Evolutionary conservation across 2,329 filamentous ascomycete genomes (phyloP).

Genomic region (Canariomyces notabilis): DNA sequence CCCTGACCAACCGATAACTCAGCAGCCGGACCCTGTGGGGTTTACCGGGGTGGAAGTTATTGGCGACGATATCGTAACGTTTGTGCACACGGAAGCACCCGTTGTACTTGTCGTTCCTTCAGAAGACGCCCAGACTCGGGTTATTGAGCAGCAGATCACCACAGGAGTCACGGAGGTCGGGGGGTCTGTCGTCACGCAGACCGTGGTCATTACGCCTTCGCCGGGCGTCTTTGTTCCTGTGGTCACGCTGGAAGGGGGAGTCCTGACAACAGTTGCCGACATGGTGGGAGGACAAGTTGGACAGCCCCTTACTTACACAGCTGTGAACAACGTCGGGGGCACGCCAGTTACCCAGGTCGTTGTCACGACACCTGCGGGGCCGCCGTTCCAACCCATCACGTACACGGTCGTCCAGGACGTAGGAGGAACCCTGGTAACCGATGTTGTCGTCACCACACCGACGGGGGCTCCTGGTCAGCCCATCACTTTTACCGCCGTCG

Average conservation of each 20-base stretch:
- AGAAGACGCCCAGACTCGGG: conserved; percentile 15
- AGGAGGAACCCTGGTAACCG: conserved; percentile 14
- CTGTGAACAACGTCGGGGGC: conserved; percentile 15
- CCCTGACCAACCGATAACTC: background rate
- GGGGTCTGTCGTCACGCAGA: conserved; percentile 15
- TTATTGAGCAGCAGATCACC: conserved; percentile 10
- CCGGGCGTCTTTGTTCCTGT: too few species aligned
- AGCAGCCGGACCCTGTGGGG: conserved; percentile 18
- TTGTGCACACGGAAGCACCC: conserved; percentile 21
- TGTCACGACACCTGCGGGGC: conserved; percentile 12
- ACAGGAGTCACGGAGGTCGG: conserved; percentile 16
- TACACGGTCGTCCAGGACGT: conserved; percentile 14
- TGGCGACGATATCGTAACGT: conserved; percentile 17
- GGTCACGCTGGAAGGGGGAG: conserved; percentile 16
- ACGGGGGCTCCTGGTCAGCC: conserved; percentile 12
- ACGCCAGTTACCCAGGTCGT: conserved; percentile 17
- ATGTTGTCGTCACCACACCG: conserved; percentile 16
- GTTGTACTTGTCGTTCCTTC: conserved; percentile 17
- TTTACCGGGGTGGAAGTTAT: conserved; percentile 23
- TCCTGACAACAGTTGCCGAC: conserved; percentile 11
- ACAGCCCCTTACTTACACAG: conserved; percentile 14
- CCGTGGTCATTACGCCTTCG: conserved; percentile 22
- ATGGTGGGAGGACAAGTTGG: conserved; percentile 8
- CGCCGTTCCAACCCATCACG: conserved; percentile 15
- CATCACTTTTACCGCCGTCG: conserved; percentile 20